phyloP scores from a whole-genome alignment of 2,329 filamentous ascomycete genomes.

The Neophaeococcomyces aloes region DNA sequence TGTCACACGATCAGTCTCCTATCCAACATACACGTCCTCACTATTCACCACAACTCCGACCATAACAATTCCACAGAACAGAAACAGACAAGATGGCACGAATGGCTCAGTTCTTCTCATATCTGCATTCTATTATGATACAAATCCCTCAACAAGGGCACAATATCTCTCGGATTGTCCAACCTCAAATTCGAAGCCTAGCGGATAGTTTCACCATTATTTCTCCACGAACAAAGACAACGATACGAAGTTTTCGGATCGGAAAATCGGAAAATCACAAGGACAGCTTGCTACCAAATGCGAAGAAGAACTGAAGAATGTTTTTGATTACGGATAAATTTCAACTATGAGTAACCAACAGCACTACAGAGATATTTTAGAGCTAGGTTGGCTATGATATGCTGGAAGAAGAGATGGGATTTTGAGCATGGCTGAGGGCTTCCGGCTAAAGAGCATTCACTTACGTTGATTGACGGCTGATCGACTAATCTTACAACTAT shows the following conservation, averaged over 20 bases:
- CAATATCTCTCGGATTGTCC: conserved; percentile 21
- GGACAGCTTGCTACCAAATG: neutral
- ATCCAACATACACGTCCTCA: neutral
- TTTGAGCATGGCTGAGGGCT: no score
- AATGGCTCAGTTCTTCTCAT: conserved; percentile 17
- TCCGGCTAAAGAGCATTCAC: no score
- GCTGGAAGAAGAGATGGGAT: no score
- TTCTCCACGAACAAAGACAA: conserved; percentile 2
- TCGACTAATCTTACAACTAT: no score
- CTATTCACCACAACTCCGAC: neutral
- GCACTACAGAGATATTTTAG: no score
- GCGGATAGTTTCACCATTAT: conserved; percentile 16
- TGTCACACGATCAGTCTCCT: neutral
- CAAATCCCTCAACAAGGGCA: conserved; percentile 20
- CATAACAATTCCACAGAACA: neutral
- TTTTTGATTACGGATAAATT: no score
- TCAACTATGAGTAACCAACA: no score
- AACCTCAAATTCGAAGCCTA: conserved; percentile 20
- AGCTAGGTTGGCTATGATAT: no score
- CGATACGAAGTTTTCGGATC: conserved; percentile 1
- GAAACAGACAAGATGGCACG: conserved; percentile 13
- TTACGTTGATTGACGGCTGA: no score
- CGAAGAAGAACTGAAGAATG: neutral
- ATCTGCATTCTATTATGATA: conserved; percentile 18
- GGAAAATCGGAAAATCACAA: neutral